phyloP scores from a whole-genome alignment of 768 basidiomycete species.

The Pleurotus pulmonarius region DNA sequence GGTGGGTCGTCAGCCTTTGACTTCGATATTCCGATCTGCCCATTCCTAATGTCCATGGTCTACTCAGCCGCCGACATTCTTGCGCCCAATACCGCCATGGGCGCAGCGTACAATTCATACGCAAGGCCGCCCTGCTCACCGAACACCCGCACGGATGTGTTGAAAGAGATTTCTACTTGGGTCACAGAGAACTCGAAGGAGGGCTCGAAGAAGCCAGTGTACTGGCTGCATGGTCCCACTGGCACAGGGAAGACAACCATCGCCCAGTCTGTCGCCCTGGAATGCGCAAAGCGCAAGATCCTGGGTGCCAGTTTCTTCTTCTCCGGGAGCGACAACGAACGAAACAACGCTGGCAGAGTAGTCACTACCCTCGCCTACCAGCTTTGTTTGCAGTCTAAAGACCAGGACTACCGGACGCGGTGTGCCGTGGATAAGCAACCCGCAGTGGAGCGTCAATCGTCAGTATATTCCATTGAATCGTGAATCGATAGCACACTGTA shows the following conservation, averaged over 20 bases:
- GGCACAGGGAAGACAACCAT: slow-evolving; percentile 30
- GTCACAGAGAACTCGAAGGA: not conserved
- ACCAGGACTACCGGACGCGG: not conserved
- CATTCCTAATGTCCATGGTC: not conserved
- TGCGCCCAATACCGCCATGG: not conserved
- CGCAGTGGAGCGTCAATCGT: not conserved
- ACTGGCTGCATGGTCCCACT: slow-evolving; percentile 30
- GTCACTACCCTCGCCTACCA: slow-evolving; percentile 30
- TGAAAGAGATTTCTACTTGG: slow-evolving; percentile 2
- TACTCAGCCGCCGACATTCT: not conserved
- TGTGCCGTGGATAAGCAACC: slow-evolving; percentile 2
- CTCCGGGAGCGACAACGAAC: slow-evolving; percentile 18
- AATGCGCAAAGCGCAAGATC: slow-evolving; percentile 7
- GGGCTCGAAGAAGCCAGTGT: slow-evolving; percentile 10
- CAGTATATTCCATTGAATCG: not conserved
- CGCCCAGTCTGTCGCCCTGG: slow-evolving; percentile 23
- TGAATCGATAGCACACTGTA: not conserved
- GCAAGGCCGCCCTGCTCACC: not conserved
- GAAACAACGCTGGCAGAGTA: slow-evolving; percentile 21
- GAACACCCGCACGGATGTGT: slow-evolving; percentile 3
- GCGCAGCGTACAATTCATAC: not conserved
- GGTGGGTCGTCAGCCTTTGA: too few species aligned
- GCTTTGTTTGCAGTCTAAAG: slow-evolving; percentile 16
- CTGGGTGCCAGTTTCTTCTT: slow-evolving; percentile 29
- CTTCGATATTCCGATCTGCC: not conserved